phyloP scores from a whole-genome alignment of 2,329 filamentous ascomycete species.

The Phyllosticta citrichinensis region DNA sequence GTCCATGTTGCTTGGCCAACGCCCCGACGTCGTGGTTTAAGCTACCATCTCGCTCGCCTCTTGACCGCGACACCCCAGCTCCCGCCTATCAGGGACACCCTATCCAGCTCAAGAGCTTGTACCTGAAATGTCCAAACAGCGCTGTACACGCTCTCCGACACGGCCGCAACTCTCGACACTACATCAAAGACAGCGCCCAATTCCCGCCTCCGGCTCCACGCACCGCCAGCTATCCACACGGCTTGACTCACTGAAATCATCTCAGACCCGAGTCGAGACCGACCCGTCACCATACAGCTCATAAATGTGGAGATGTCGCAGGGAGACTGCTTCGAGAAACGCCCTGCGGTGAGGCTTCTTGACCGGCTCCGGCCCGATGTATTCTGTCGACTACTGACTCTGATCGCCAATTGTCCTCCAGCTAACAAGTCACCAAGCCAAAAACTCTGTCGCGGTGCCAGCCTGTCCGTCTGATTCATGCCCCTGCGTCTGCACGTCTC shows the following conservation, averaged over 20 bases:
- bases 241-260: not conserved
- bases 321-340: not conserved
- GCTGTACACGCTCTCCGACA: not conserved
- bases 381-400: no score
- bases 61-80: not conserved
- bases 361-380: not conserved
- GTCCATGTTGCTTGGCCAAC: slow-evolving; percentile 9
- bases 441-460: not conserved
- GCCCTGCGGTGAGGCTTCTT: not conserved
- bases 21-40: slow-evolving; percentile 2
- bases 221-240: not conserved
- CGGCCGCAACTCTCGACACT: not conserved
- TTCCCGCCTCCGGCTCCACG: not conserved
- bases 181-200: not conserved
- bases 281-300: not conserved
- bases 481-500: not conserved
- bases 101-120: not conserved
- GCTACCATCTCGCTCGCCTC: not conserved
- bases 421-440: not conserved
- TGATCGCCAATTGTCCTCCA: no score
- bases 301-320: not conserved
- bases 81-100: not conserved
- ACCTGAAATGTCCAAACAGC: not conserved
- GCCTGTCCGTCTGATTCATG: not conserved
- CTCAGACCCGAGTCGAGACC: not conserved